Base-by-base conservation (phyloP, 2,329 filamentous ascomycete species). In the Sporothrix sp. region DNA sequence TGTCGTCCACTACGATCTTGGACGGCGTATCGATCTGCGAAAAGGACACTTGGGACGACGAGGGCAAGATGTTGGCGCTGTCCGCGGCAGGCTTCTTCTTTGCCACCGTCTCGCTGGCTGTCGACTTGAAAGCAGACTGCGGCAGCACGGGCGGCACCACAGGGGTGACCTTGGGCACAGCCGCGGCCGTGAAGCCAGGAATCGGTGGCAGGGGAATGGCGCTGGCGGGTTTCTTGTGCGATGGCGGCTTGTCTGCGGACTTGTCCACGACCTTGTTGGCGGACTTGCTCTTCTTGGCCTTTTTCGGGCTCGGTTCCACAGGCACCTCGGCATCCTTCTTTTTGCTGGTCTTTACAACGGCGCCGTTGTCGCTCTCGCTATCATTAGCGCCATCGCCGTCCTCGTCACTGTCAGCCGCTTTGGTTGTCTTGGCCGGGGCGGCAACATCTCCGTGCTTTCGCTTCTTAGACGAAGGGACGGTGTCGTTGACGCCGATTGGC, bases 401-500 rank as follows among this genome's bases (percentile, higher is more conserved):
- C 13, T 42, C 39, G 32, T 30, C 20, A 11, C 36, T 14, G 3
- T 55, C 42, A 9, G 18, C 27, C 27, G 51, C 20, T 8, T 46
- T 21, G 33, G 40, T 37, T 9, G 32, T 10, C 3, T 48, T 28
- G 2, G 21, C 40, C 2, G 25, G 32, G 9, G 30, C 45, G 1
- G 40, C 16, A 10, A n/a, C 36, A 56, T 54, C 35, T 23, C 28
- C 50, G 2, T 64, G 64, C 61, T 71, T 71, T 46, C 70, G 65
- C 63, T 71, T 72, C 58, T 60, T 63, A 23, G 58, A 57, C 14
- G 47, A 23, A 9, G 40, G 39, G 13, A n/a, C 48, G 20, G 45
- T 30, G 20, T 46, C 52, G 36, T 36, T 62, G 38, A 78, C 71
- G 25, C 85, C 85, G 39, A 84, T 76, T 1, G 85, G 84, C 49